Evolutionary conservation across 495 filamentous ascomycete species (phyloP).

Genomic region (Penicillium argentinense): DNA sequence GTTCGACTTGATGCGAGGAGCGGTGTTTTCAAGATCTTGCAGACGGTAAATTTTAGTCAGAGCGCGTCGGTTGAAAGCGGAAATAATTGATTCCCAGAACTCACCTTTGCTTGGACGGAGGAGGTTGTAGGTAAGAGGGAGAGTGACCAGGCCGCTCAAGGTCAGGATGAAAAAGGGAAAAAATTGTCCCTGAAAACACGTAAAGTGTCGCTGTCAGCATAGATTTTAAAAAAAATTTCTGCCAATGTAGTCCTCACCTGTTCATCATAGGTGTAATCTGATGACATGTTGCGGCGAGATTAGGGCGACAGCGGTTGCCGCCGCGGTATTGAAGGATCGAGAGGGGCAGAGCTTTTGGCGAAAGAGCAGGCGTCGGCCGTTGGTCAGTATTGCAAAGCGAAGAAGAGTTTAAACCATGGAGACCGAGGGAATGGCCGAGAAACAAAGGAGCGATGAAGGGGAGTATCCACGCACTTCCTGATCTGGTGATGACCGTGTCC

Average conservation of each 20-base stretch:
- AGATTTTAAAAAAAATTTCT: too few species aligned
- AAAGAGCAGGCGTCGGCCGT: background rate
- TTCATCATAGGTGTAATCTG: constrained; percentile 98
- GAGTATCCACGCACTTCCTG: constrained; percentile 24
- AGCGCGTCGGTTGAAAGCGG: background rate
- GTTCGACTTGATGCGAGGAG: constrained; percentile 66
- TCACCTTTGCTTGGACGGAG: constrained; percentile 73
- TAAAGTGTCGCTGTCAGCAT: background rate
- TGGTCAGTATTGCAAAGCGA: constrained; percentile 1
- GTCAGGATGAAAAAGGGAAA: constrained; percentile 98
- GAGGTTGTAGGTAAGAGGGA: constrained; percentile 87
- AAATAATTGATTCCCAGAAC: constrained; percentile 18
- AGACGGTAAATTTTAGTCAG: constrained; percentile 1
- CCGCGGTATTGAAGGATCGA: constrained; percentile 32
- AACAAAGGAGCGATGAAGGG: constrained; percentile 32
- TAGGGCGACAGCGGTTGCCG: constrained; percentile 43
- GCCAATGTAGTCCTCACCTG: constrained; percentile 51
- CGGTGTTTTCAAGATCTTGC: constrained; percentile 64
- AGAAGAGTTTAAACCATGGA: constrained; percentile 13
- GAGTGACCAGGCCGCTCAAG: constrained; percentile 79
- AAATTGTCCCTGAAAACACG: constrained; percentile 73
- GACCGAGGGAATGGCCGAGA: constrained; percentile 22
- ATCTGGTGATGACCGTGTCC: constrained; percentile 37
- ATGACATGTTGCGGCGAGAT: constrained; percentile 69
- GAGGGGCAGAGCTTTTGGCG: constrained; percentile 12